Base-by-base conservation (phyloP, 2,329 filamentous ascomycete genomes). In the Seiridium unicorne region DNA sequence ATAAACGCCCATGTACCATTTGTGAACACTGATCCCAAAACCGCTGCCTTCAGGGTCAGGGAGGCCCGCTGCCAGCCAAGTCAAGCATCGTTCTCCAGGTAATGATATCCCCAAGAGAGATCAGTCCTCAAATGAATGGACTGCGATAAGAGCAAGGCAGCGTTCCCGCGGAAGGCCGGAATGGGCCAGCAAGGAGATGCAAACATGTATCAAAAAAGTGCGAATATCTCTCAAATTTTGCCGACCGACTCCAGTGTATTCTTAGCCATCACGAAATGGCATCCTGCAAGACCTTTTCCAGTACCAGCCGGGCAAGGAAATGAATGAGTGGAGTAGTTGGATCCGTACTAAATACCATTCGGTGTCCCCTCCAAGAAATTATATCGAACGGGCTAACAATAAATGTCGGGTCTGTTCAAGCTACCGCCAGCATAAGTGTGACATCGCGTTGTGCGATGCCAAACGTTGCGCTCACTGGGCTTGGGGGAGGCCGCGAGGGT, bases 221-320 rank as follows among this genome's bases (percentile, higher is more conserved):
- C n/a, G 31, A 32, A 53, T 51, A 36, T 53, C 49, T 53, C 49
- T 57, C 31, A 42, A 46, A 38, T 57, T 57, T 57, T 57, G 54
- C 54, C 54, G 47, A 44, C 54, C 54, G 47, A 57, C 54, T 57
- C 54, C 54, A 35, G 40, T 57, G 44, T 48, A 38, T 46, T 26
- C 54, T 13, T n/a, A 35, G 13, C 40, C 44, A n/a, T 6, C 40
- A 57, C 26, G 31, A n/a, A 11, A 11, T 57, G 11, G 11, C 18
- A 7, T 7, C 9, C 47, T 35, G 40, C 31, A 32, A 36, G 32
- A 32, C 54, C 54, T 36, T 57, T 46, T 48, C 38, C 44, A 10
- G 10, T 57, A 44, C 10, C 54, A 13, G 44, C 44, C 54, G 26
- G 46, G 46, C 46, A 11, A 48, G 11, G 9, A 48, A 48, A 48